Conservation (phyloP, 2,329 filamentous ascomycete genomes). For the Exophiala bonariae region DNA sequence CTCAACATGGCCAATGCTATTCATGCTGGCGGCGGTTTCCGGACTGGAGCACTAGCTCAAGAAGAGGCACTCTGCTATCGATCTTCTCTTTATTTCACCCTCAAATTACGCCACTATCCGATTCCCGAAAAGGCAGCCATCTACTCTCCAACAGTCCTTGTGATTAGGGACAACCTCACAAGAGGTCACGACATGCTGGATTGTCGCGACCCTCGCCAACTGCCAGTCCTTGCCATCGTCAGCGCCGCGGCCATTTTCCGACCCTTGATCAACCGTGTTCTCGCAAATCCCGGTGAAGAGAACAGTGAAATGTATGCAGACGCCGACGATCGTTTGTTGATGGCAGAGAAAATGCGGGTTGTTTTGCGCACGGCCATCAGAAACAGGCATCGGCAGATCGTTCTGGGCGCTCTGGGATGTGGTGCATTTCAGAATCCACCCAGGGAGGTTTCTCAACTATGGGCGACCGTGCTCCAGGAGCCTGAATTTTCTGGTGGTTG, state of each 20-base stretch:
- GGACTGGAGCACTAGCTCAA: constrained; percentile 62
- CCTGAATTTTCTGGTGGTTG: constrained; percentile 63
- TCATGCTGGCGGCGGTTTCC: constrained; percentile 64
- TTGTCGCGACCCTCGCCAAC: constrained; percentile 31
- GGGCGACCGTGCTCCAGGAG: constrained; percentile 61
- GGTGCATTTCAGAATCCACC: constrained; percentile 66
- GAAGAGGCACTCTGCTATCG: constrained; percentile 70
- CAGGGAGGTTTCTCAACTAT: constrained; percentile 62
- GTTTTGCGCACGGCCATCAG: constrained; percentile 60
- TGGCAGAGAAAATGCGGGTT: constrained; percentile 64
- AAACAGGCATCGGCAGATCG: constrained; percentile 57
- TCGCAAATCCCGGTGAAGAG: constrained; percentile 1
- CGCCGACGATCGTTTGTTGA: constrained; percentile 51
- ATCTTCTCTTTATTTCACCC: constrained; percentile 44
- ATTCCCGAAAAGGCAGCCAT: constrained; percentile 52
- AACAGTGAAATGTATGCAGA: constrained; percentile 39
- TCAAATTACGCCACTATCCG: constrained; percentile 54
- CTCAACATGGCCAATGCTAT: constrained; percentile 66
- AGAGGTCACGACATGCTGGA: constrained; percentile 51
- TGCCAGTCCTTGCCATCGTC: constrained; percentile 60
- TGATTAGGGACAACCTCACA: constrained; percentile 55
- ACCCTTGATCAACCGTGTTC: constrained; percentile 33
- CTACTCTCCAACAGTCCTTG: constrained; percentile 61
- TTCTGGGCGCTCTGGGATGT: constrained; percentile 70
- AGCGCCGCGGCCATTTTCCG: constrained; percentile 58